phyloP scores from a whole-genome alignment of 2,329 filamentous ascomycete genomes.

The Scedosporium boydii region DNA sequence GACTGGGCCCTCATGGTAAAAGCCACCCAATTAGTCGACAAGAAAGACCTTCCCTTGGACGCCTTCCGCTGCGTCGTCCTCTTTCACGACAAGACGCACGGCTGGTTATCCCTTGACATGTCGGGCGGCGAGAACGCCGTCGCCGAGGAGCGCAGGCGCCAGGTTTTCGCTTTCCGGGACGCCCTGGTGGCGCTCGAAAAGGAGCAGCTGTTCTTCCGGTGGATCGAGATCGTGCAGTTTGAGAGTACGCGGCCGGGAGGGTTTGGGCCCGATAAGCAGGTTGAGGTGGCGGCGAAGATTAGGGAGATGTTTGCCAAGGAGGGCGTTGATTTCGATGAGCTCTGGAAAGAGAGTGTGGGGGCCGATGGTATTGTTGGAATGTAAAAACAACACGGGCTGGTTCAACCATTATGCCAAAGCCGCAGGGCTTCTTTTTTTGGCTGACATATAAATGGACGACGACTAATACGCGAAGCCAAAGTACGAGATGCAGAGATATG shows the following conservation, averaged over 20 bases:
- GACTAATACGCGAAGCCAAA: not conserved
- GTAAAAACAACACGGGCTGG: not conserved
- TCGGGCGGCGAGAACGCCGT: slow-evolving; percentile 40
- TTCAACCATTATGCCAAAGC: not conserved
- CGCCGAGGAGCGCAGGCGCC: slow-evolving; percentile 51
- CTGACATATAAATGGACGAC: not conserved
- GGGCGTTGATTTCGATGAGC: slow-evolving; percentile 71
- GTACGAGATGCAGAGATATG: not conserved
- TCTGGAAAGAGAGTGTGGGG: slow-evolving; percentile 60
- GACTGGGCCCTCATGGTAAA: slow-evolving; percentile 75
- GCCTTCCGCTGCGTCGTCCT: slow-evolving; percentile 64
- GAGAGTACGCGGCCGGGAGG: slow-evolving; percentile 72
- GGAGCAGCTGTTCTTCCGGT: slow-evolving; percentile 81
- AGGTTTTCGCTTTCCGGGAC: slow-evolving; percentile 74
- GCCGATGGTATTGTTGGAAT: slow-evolving; percentile 11
- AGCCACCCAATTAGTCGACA: slow-evolving; percentile 61
- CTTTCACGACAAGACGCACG: slow-evolving; percentile 53
- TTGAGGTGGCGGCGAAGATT: slow-evolving; percentile 62
- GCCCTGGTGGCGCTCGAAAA: slow-evolving; percentile 67
- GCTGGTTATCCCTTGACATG: slow-evolving; percentile 54
- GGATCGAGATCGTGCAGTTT: slow-evolving; percentile 87
- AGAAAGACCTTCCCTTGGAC: slow-evolving; percentile 48
- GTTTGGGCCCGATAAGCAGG: slow-evolving; percentile 66
- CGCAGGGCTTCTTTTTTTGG: not conserved
- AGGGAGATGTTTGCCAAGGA: slow-evolving; percentile 65